Conservation (phyloP, 1,284 basidiomycete genomes). For the Irpex sp. region DNA sequence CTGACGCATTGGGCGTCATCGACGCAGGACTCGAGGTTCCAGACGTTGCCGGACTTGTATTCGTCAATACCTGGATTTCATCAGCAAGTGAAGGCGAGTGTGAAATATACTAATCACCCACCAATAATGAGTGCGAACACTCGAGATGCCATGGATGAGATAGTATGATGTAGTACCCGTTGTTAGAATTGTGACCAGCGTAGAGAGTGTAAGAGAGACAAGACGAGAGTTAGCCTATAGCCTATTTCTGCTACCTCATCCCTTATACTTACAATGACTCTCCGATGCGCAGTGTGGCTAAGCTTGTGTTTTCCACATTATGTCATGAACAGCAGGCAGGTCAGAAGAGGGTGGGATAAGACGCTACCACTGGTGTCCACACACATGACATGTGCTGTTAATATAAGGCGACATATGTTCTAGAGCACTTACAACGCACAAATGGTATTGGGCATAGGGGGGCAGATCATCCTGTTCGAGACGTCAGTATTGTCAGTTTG, state of each 20-base stretch:
- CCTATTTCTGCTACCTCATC: neutral
- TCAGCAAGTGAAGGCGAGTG: neutral
- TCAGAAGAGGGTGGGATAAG: neutral
- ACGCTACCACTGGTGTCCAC: neutral
- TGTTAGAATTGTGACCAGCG: neutral
- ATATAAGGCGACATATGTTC: neutral
- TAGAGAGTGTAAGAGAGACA: neutral
- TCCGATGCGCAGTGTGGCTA: neutral
- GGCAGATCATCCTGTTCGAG: neutral
- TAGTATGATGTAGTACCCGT: neutral
- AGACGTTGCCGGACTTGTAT: constrained; percentile 59
- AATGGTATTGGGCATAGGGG: neutral
- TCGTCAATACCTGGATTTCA: constrained; percentile 39
- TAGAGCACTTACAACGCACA: neutral
- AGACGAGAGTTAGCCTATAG: neutral
- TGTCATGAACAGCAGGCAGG: neutral
- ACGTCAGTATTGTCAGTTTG: neutral
- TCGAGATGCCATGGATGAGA: constrained; percentile 36
- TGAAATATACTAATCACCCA: neutral
- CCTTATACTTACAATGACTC: neutral
- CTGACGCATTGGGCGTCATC: constrained; percentile 55
- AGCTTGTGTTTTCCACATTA: neutral
- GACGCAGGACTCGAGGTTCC: constrained; percentile 60
- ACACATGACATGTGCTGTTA: neutral
- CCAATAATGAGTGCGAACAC: constrained; percentile 63